Evolutionary conservation across 805 yeast genomes (phyloP).

Genomic region (Candida saitoana): DNA sequence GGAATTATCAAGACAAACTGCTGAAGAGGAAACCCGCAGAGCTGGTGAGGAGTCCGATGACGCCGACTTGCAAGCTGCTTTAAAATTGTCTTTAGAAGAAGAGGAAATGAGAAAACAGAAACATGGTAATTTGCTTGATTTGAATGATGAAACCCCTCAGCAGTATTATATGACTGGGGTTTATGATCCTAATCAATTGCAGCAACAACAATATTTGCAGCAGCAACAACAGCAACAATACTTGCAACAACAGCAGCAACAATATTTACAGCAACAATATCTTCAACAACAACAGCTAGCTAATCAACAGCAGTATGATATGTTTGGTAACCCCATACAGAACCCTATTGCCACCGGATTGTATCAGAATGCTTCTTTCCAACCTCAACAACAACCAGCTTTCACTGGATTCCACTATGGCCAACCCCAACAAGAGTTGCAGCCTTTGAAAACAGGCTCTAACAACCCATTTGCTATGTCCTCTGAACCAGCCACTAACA

Average conservation of each 20-base stretch:
- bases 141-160: constrained; percentile 38
- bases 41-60: constrained; percentile 45
- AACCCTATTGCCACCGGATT: constrained; percentile 52
- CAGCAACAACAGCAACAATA: constrained; percentile 28
- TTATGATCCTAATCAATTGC: constrained; percentile 14
- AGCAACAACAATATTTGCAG: constrained; percentile 16
- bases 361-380: constrained; percentile 30
- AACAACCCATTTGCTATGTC: constrained; percentile 72
- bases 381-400: constrained; percentile 31
- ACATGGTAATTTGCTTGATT: constrained; percentile 47
- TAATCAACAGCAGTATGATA: constrained; percentile 44
- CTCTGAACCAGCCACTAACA: constrained; percentile 8
- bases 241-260: constrained; percentile 16
- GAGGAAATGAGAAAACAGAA: constrained; percentile 59
- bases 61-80: constrained; percentile 64
- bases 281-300: constrained; percentile 7
- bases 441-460: constrained; percentile 64
- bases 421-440: constrained; percentile 31
- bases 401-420: constrained; percentile 28
- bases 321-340: constrained; percentile 66
- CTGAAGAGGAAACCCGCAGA: constrained; percentile 66
- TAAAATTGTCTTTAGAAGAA: constrained; percentile 70
- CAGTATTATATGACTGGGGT: constrained; percentile 24
- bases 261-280: constrained; percentile 14
- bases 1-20: constrained; percentile 75